Conservation (phyloP, 2,329 filamentous ascomycete genomes). For the Colletotrichum brevisporum region DNA sequence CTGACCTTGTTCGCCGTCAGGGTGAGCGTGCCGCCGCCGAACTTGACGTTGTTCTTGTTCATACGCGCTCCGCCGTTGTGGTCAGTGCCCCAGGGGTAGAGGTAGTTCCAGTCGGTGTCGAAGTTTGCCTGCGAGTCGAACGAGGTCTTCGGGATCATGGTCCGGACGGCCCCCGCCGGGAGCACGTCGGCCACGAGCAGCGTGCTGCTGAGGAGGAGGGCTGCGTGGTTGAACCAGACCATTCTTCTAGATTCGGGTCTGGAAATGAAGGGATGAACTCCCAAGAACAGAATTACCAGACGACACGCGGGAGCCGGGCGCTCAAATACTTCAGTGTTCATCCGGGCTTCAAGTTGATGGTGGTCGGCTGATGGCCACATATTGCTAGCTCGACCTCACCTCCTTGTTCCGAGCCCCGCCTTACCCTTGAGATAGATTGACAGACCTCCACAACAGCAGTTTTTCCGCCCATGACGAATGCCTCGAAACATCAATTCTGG, state of each 20-base stretch:
- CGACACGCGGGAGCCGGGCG: background rate
- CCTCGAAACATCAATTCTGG: constrained; percentile 13
- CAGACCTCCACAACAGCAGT: background rate
- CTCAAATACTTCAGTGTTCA: constrained; percentile 14
- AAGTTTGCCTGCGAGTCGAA: constrained; percentile 46
- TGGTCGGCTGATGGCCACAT: background rate
- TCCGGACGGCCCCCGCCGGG: constrained; percentile 11
- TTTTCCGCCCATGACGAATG: constrained; percentile 2
- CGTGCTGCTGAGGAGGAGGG: constrained; percentile 25
- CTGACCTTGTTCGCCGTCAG: constrained; percentile 61
- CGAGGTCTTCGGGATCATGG: constrained; percentile 38
- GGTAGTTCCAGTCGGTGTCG: constrained; percentile 62
- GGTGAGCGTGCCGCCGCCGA: constrained; percentile 58
- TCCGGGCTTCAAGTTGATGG: constrained; percentile 16
- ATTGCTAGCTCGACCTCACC: constrained; percentile 1
- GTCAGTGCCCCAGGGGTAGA: constrained; percentile 68
- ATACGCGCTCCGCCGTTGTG: constrained; percentile 72
- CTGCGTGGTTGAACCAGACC: constrained; percentile 27
- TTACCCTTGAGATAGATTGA: constrained; percentile 28
- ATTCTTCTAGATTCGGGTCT: background rate
- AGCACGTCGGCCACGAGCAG: constrained; percentile 35
- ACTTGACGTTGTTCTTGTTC: constrained; percentile 60
- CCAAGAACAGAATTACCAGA: background rate
- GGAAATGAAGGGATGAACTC: background rate
- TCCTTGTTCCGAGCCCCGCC: background rate